Percentiles rank a stretch among this genome's conserved stretches.
phyloP scores from a whole-genome alignment of 768 basidiomycete species.

The Auricularia auricula-judae region DNA sequence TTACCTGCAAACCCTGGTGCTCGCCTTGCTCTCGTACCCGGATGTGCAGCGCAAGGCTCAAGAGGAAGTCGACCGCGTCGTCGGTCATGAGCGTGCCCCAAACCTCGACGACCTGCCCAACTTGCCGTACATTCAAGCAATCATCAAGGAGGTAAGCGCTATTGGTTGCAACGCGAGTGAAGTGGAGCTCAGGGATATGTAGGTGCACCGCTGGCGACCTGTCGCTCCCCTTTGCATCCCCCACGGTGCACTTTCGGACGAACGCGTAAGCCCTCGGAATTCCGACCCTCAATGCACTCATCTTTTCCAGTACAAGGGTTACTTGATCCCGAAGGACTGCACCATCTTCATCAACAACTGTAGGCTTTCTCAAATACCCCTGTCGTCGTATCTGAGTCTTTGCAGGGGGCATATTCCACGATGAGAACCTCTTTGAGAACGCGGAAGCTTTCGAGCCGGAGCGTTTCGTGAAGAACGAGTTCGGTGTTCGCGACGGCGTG shows the following conservation, averaged over 20 bases:
- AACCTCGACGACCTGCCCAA: constrained; percentile 15
- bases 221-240: not conserved
- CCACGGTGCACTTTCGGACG: not conserved
- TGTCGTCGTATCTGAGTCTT: not conserved
- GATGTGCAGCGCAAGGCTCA: constrained; percentile 17
- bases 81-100: constrained; percentile 15
- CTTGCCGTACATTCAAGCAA: constrained; percentile 22
- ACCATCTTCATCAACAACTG: constrained; percentile 17
- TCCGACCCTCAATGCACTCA: not conserved
- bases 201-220: not conserved
- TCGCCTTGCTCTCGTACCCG: constrained; percentile 11
- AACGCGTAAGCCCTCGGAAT: not conserved
- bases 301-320: not conserved
- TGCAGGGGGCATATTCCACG: constrained; percentile 19
- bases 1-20: constrained; percentile 6
- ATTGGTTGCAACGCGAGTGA: not conserved
- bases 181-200: not conserved
- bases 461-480: constrained; percentile 25
- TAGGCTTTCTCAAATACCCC: constrained; percentile 3
- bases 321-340: constrained; percentile 8
- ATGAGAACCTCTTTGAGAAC: constrained; percentile 24
- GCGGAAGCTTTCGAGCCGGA: constrained; percentile 40
- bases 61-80: constrained; percentile 14
- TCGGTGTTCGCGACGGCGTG: constrained; percentile 11
- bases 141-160: constrained; percentile 22